Evolutionary conservation across 345 rosid species (phyloP), one percentile per base, ranked within the genome.

Genomic region (Litchi chinensis): DNA sequence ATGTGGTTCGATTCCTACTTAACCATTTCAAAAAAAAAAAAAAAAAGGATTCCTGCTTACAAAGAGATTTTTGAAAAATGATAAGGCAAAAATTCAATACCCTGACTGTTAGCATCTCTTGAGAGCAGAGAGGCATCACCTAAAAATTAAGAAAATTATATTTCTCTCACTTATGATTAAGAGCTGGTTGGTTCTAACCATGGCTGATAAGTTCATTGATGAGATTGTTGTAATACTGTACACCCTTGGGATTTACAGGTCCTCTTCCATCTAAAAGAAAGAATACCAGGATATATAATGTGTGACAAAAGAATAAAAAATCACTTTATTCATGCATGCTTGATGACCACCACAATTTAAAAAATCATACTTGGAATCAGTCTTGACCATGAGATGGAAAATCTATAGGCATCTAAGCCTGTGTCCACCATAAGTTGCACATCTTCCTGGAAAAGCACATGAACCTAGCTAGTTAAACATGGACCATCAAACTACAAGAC

Each of bases 331-430:
- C 18, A 10, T 43, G 5, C 60, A 48, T 8, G 28, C 32, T 54
- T 48, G 70, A 43, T 19, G 56, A 65, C 28, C 70, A 10, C 16
- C 22, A 70, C 62, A 37, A 66, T 21, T 46, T 60, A 2, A 65
- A 65, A 52, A 22, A 67, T 19, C 77, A 10, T 88, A 91, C 98
- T 75, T 26, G 92, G 98, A 65, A 92, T 87, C 64, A 93, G 94
- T 76, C 96, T 90, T 24, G 96, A 87, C 94, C 92, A 92, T 18
- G 98, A 92, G 76, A 92, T 92, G 74, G 94, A 93, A 82, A 90
- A 92, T 81, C 91, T 88, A 70, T 89, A 93, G 77, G 93, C 94
- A 52, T 89, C 92, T 54, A 91, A 79, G 24, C 92, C 90, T 15
- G 84, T 83, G 28, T 86, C 88, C 70, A 39, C 89, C 96, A 93